Conservation (phyloP, 2,329 filamentous ascomycete genomes). For the Ophiostoma populinum region DNA sequence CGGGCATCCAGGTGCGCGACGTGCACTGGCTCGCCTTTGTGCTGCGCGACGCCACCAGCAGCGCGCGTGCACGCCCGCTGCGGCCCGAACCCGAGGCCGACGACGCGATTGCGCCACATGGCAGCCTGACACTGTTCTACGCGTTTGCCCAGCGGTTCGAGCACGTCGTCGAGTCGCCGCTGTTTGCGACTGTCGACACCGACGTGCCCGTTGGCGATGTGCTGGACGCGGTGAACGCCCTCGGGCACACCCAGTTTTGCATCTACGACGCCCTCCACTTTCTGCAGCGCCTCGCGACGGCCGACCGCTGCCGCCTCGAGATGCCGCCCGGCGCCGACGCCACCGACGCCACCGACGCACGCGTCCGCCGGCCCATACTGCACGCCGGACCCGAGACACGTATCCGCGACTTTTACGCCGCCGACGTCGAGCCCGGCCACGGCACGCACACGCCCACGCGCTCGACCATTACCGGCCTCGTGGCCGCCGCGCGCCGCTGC, state of each 20-base stretch:
- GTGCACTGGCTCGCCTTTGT: constrained; percentile 4
- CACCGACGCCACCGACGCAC: no score
- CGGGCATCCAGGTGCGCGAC: constrained; percentile 1
- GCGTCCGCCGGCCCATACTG: no score
- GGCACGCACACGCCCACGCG: no score
- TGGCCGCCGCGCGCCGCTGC: constrained; percentile 10
- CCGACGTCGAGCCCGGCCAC: no score
- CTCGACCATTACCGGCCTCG: no score
- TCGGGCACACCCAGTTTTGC: constrained; percentile 11
- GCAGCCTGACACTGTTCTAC: constrained; percentile 15
- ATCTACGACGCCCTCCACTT: constrained; percentile 17
- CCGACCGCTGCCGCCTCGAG: constrained; percentile 10
- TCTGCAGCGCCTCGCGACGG: constrained; percentile 14
- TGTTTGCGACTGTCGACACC: constrained; percentile 13
- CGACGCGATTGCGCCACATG: no score
- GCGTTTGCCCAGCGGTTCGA: constrained; percentile 18
- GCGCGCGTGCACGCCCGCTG: no score
- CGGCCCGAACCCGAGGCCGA: not conserved
- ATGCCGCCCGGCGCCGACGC: no score
- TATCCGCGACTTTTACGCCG: no score
- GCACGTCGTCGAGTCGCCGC: no score
- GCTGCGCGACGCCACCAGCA: constrained; percentile 8
- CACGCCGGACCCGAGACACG: no score
- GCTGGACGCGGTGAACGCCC: constrained; percentile 14
- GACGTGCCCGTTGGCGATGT: constrained; percentile 14